Evolutionary conservation across 768 basidiomycete species (phyloP), one percentile per base, ranked within the genome.

Genomic region (Hemileccinum rubropunctum): DNA sequence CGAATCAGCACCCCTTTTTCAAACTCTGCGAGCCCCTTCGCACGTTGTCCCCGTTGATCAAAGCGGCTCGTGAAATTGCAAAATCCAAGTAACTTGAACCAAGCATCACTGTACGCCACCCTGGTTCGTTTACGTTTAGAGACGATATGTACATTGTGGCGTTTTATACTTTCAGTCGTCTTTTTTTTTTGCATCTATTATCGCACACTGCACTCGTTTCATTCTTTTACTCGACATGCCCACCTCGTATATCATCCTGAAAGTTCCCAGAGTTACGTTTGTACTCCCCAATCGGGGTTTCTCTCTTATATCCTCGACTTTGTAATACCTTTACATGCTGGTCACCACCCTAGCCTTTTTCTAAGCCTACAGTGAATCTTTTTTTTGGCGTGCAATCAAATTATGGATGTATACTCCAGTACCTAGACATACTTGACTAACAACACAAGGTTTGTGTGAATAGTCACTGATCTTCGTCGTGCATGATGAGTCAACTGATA

Each of bases 31-130:
- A 97, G 71, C 91, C 91, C 6, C 74, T 95, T 45, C 78, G 88
- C 48, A 93, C 91, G 17, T 74, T 95, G 46, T 78, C 91, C 8
- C 93, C 93, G 8, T 72, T 95, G 35, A 95, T 95, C 77, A 95
- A 94, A 67, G 91, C 92, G 12, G 93, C 93, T 6, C 76, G 91
- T 54, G 91, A 94, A 56, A 86, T 90, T 42, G 85, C 88, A 33
- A 89, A 88, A 77, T 66, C 73, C 55, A 78, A 80, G 56, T 67
- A 23, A 57, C n/a, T n/a, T n/a, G n/a, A n/a, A n/a, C 32, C 40
- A 18, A 37, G 10, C 13, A 23, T 30, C 41, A 4, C 28, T 23
- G 30, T 30, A 32, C 33, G 20, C 14, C 27, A 9, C 21, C 33
- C 10, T 41, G 50, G 23, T 23, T 23, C 23, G 23, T 23, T 23